These are phyloP conservation scores for Leccinum sublutescens DNA, from an alignment of 768 basidiomycete species.

Conservation along the genomic window DNA sequence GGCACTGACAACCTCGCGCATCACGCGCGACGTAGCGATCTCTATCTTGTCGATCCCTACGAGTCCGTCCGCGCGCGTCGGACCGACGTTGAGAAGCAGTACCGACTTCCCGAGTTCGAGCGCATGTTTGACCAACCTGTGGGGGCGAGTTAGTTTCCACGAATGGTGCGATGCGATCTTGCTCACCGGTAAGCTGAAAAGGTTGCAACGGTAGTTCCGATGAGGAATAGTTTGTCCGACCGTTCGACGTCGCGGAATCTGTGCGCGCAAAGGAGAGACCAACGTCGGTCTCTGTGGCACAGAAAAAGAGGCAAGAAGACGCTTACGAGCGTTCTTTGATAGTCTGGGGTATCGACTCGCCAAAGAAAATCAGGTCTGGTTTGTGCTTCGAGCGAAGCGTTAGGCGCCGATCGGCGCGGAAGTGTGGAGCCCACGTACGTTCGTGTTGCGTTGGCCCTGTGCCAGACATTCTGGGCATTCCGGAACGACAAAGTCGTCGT, in stretches of 20 bases:
- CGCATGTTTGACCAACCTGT: constrained; percentile 78
- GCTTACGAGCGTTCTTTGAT: constrained; percentile 74
- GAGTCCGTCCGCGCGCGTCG: constrained; percentile 77
- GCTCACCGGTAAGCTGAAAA: constrained; percentile 84
- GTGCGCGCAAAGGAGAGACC: neutral
- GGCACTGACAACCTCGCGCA: constrained; percentile 59
- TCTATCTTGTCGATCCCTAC: constrained; percentile 78
- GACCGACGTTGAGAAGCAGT: constrained; percentile 82
- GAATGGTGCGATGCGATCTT: neutral
- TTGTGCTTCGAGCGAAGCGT: constrained; percentile 49
- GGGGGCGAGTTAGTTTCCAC: neutral
- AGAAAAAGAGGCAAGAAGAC: neutral
- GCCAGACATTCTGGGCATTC: constrained; percentile 66
- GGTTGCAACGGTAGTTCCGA: constrained; percentile 92
- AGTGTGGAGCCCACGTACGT: constrained; percentile 40
- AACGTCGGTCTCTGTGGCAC: neutral
- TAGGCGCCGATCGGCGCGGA: constrained; percentile 20
- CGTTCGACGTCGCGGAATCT: constrained; percentile 60
- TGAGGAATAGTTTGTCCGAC: constrained; percentile 67
- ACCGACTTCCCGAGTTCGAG: constrained; percentile 73
- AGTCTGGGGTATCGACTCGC: constrained; percentile 72
- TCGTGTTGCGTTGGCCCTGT: constrained; percentile 55
- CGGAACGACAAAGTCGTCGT: constrained; percentile 77
- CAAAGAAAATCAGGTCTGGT: constrained; percentile 85
- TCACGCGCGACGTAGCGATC: constrained; percentile 66